Percentiles rank a stretch among this genome's conserved stretches.
Conservation (phyloP, 805 yeast species). For the Vanderwaltozyma yarrowii region DNA sequence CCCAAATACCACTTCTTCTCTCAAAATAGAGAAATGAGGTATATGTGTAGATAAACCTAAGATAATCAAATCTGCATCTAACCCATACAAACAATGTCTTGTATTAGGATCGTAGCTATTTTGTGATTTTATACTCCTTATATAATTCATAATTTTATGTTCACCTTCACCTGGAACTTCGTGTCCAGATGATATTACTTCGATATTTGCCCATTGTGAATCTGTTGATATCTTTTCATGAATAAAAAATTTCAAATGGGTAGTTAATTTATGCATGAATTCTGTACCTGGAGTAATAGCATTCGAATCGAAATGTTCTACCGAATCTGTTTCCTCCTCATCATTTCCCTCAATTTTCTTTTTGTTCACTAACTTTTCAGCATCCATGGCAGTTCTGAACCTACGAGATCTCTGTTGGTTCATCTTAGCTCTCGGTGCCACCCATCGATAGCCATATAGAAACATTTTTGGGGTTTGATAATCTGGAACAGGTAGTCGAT, state of each 20-base stretch:
- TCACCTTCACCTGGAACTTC: conserved; percentile 99
- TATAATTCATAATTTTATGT: conserved; percentile 90
- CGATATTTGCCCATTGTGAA: conserved; percentile 69
- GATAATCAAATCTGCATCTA: conserved; percentile 93
- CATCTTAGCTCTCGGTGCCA: conserved; percentile 97
- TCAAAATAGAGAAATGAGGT: conserved; percentile 81
- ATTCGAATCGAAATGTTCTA: conserved; percentile 75
- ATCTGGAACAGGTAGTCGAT: conserved; percentile 86
- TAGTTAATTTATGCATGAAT: conserved; percentile 82
- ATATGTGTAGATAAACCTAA: conserved; percentile 84
- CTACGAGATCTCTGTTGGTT: conserved; percentile 94
- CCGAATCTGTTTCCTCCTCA: conserved; percentile 57
- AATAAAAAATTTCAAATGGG: conserved; percentile 73
- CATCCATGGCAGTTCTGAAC: conserved; percentile 86
- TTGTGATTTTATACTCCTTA: conserved; percentile 68
- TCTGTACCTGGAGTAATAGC: conserved; percentile 95
- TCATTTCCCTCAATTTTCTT: conserved; percentile 53
- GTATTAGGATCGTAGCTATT: conserved; percentile 64
- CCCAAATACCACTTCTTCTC: conserved; percentile 94
- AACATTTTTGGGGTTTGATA: conserved; percentile 73
- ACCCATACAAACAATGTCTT: conserved; percentile 88
- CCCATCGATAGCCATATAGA: conserved; percentile 98
- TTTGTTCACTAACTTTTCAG: conserved; percentile 64
- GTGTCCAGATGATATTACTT: conserved; percentile 77
- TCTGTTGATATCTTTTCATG: conserved; percentile 81